Base-by-base conservation (phyloP, 768 basidiomycete species). In the Tricholoma sp. region DNA sequence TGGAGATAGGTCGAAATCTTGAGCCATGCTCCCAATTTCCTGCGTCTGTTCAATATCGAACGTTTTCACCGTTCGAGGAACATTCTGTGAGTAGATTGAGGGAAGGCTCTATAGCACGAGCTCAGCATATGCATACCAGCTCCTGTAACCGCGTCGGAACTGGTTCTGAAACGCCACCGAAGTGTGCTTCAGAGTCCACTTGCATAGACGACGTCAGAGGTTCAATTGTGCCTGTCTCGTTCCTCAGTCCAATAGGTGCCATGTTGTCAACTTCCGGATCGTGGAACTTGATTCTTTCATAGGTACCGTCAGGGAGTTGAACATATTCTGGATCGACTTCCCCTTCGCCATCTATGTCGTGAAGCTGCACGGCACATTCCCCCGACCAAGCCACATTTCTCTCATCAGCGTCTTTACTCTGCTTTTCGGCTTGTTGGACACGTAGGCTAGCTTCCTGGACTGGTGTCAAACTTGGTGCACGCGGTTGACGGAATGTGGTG, bases 331-430 rank as follows among this genome's bases (percentile, higher is more conserved):
- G 74, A 61, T 85, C 83, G 22, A 80, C 80, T 52, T 88, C 85
- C 8, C 83, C 83, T 10, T 82, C 78, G 6, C 82, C 84, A 65
- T 89, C 86, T 12, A 66, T 62, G 54, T 84, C 84, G 18, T 69
- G 63, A 3, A 71, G 68, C 19, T 74, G 76, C 37, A 85, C 82
- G 11, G 78, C 79, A 57, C 74, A 72, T 58, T 82, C 82, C 6
- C 70, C 78, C 19, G 81, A 77, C 89, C 89, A 93, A 8, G 85
- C 81, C 22, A 91, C 70, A 49, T 78, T 83, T 57, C 91, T 79
- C 10, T 73, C 68, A 29, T 75, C 65, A 1, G 89, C 88, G 57
- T 91, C 90, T 59, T 76, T 72, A 54, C 70, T 71, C 65, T 90
- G 89, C 29, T 78, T 74, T 57, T 86, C 81, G 1, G 75, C 76